Base-by-base conservation (phyloP, 768 basidiomycete species). In the Agaricus sinodeliciosus region DNA sequence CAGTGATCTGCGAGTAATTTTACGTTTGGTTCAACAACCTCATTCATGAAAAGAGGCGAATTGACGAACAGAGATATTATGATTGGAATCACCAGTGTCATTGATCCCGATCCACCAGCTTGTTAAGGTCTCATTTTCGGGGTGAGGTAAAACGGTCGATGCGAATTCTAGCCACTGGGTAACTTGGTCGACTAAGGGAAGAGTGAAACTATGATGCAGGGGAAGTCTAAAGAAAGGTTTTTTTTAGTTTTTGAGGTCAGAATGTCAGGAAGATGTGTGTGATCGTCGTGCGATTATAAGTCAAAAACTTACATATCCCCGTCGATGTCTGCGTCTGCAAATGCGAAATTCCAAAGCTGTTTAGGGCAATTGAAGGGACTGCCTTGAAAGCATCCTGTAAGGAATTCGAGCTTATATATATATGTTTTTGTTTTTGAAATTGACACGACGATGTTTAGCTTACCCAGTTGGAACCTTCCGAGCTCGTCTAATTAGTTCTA, bases 51-150 rank as follows among this genome's bases (percentile, higher is more conserved):
- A 7, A 16, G 5, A 26, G 5, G 7, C 7, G 13, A 22, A 22
- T 22, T 25, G n/a, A 56, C 58, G 25, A 58, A 70, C 67, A 12
- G 69, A 69, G 9, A 67, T 50, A 55, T 77, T 78, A 26, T 60
- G 61, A 22, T 75, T 49, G 1, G 73, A 73, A 59, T 81, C 80
- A 9, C 78, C 75, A 8, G 78, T 79, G 57, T 80, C 79, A 63
- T 79, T 81, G 49, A 79, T 80, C 8, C 80, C 79, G 51, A 79
- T 80, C 77, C 77, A 81, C 79, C 79, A 81, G 3, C 71, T 67
- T 3, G 76, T 73, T 27, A 80, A 61, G 2, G 78, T 79, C 51
- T 75, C 61, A 11, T 57, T 64, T 1, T 60, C 48, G 3, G 73
- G 73, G 56, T 75, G 75, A 2, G 78, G 75, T 7, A 80, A 62